Conservation (phyloP, 805 yeast genomes). For the Clavispora fructus region DNA sequence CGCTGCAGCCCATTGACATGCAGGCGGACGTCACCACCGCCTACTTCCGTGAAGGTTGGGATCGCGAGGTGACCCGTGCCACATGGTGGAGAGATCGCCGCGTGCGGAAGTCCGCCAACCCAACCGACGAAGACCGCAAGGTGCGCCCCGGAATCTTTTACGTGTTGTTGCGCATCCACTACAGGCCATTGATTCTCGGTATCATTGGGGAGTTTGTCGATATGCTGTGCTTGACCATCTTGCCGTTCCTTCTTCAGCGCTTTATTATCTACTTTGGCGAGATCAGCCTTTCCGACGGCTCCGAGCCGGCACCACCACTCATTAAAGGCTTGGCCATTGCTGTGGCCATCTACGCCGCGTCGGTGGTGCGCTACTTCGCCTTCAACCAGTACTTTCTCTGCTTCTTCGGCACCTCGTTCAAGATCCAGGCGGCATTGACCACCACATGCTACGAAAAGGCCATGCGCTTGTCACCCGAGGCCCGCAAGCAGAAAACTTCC, state of each 20-base stretch:
- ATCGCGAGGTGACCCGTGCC: conserved; percentile 9
- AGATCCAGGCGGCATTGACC: conserved; percentile 46
- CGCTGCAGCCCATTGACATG: conserved; percentile 11
- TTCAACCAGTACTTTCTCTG: conserved; percentile 16
- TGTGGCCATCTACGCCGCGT: conserved; percentile 53
- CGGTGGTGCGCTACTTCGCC: conserved; percentile 16
- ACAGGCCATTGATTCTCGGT: conserved; percentile 3
- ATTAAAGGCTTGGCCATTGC: conserved; percentile 78
- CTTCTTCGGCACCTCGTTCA: conserved; percentile 15
- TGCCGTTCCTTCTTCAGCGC: conserved; percentile 27
- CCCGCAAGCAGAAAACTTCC: conserved; percentile 54
- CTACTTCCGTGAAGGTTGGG: conserved; percentile 18
- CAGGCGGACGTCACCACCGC: conserved; percentile 7
- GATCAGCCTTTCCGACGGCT: conserved; percentile 8
- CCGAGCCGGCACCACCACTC: conserved; percentile 9
- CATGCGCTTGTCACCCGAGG: conserved; percentile 58
- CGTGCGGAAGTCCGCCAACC: conserved; percentile 3
- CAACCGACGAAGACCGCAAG: conserved; percentile 9
- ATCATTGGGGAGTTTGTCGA: conserved; percentile 19
- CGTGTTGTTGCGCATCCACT: conserved; percentile 13
- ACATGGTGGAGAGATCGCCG: conserved; percentile 16
- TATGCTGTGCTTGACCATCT: conserved; percentile 15
- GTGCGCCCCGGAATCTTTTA: conserved; percentile 19
- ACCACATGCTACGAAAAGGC: conserved; percentile 69
- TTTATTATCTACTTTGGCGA: conserved; percentile 24